These are phyloP conservation scores for Kluyveromyces starmeri DNA, from an alignment of 805 yeast genomes.

Conservation along the genomic window DNA sequence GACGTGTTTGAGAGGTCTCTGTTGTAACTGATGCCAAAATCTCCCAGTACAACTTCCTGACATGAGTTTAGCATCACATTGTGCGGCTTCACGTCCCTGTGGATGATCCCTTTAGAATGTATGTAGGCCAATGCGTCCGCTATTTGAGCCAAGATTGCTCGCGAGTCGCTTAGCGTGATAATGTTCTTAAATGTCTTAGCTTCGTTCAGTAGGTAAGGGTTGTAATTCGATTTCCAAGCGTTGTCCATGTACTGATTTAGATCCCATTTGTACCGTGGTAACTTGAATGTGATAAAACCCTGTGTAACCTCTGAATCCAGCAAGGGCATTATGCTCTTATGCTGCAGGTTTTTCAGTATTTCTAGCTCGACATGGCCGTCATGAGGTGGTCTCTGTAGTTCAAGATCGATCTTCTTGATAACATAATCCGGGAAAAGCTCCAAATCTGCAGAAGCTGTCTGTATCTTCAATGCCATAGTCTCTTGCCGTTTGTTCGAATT, in stretches of 20 bases:
- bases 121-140: slow-evolving; percentile 70
- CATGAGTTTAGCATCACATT: slow-evolving; percentile 69
- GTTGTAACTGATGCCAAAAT: slow-evolving; percentile 58
- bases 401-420: slow-evolving; percentile 1
- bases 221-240: slow-evolving; percentile 8
- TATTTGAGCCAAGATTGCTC: slow-evolving; percentile 58
- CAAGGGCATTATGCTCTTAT: slow-evolving; percentile 13
- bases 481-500: too few relatives aligned
- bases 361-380: slow-evolving; percentile 20
- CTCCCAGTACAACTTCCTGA: slow-evolving; percentile 43
- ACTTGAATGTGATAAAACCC: slow-evolving; percentile 5
- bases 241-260: slow-evolving; percentile 8
- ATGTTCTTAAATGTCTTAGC: slow-evolving; percentile 9
- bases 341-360: slow-evolving; percentile 13
- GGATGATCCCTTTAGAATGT: slow-evolving; percentile 84
- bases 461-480: neutral
- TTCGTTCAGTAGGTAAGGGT: slow-evolving; percentile 7
- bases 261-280: slow-evolving; percentile 9
- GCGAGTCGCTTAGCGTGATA: slow-evolving; percentile 13
- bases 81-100: slow-evolving; percentile 89
- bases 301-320: slow-evolving; percentile 8
- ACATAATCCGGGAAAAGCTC: slow-evolving; percentile 1
- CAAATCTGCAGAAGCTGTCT: slow-evolving; percentile 4
- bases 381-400: slow-evolving; percentile 20
- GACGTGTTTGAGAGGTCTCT: slow-evolving; percentile 19